Conservation (phyloP, 768 basidiomycete species). For the Boletus sp. region DNA sequence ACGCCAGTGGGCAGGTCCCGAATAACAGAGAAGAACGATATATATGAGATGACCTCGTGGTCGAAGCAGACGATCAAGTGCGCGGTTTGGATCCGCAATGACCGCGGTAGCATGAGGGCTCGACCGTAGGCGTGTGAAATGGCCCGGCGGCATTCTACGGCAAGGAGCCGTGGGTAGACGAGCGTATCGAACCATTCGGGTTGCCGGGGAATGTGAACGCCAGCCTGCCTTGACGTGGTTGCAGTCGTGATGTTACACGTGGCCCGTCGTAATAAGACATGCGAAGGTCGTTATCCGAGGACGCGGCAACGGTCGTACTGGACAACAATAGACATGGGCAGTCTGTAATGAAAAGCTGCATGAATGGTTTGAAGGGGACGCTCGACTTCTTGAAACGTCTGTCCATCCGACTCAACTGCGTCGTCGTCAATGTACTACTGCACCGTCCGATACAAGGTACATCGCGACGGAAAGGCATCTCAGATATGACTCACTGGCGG, state of each 20-base stretch:
- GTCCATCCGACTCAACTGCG: slow-evolving; percentile 2
- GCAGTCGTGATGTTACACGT: neutral
- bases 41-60: neutral
- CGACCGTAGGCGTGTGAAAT: slow-evolving; percentile 13
- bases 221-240: neutral
- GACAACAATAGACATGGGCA: slow-evolving; percentile 12
- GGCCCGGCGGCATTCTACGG: slow-evolving; percentile 5
- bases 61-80: neutral
- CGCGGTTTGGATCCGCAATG: neutral
- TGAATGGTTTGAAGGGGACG: slow-evolving; percentile 1
- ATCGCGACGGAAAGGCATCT: neutral
- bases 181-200: neutral
- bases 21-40: neutral
- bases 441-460: too few relatives aligned
- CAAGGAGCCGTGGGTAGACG: too few relatives aligned
- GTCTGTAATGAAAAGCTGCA: too few relatives aligned
- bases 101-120: slow-evolving; percentile 2
- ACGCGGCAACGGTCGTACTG: slow-evolving; percentile 1
- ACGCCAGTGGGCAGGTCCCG: neutral
- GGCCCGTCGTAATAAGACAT: neutral
- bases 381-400: slow-evolving; percentile 13
- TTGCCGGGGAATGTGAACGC: neutral
- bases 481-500: too few relatives aligned
- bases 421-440: neutral
- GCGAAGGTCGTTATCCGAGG: neutral